Base-by-base conservation (phyloP, 2,329 filamentous ascomycete genomes). In the Xylaria polymorpha region DNA sequence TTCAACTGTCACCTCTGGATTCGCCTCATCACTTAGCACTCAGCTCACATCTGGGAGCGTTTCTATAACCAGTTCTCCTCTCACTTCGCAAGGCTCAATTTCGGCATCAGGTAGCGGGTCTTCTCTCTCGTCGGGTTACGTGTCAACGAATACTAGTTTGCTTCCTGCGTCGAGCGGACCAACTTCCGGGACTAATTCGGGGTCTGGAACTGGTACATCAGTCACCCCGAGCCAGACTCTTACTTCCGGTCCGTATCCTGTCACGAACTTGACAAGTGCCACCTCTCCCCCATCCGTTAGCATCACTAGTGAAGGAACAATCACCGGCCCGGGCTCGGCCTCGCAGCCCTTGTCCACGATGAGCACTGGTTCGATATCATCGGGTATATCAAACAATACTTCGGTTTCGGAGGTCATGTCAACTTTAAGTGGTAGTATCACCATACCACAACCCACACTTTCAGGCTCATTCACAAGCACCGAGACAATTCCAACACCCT, bases 191-290 rank as follows among this genome's bases (percentile, higher is more conserved):
- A 72, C 66, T n/a, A 64, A 48, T 20, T 70, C 71, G 1, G 64
- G 37, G 4, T 18, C 53, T 50, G 55, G 61, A 14, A 51, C 50
- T 18, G 53, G 65, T 43, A 20, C 22, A 43, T 60, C 64, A n/a
- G 25, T 50, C 18, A 61, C 61, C 20, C 60, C 71, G 32, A 51
- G 53, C 25, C 20, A 41, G 25, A 66, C 64, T 15, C 53, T 55
- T 20, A 70, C 53, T 41, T 72, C 73, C 46, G 61, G 59, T 37
- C 51, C 69, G 4, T 73, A 64, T 46, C 62, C 74, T n/a, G 20
- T 70, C 37, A 22, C 43, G n/a, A 73, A 71, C 46, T 64, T 67
- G 56, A 71, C 69, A 18, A 35, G 37, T 44, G 32, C 50, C 15
- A 37, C 58, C 22, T 32, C 46, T 25, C 18, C 58, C 32, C 32